phyloP scores from a whole-genome alignment of 768 basidiomycete genomes.

The Phylloporus arenicola region DNA sequence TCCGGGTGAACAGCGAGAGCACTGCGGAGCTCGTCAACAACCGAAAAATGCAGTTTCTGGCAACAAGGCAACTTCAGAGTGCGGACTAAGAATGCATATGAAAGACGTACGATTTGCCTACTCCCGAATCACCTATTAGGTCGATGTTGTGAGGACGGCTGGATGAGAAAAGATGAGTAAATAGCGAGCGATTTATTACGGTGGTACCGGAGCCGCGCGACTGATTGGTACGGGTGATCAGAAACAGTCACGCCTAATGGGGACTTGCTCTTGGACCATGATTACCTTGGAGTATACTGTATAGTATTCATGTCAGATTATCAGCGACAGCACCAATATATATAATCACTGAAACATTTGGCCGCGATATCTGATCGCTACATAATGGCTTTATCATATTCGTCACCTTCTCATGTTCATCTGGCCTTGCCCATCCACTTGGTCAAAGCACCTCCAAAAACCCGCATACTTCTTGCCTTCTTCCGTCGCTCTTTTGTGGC shows the following conservation, averaged over 20 bases:
- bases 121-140: constrained; percentile 97
- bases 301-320: no score
- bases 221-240: no score
- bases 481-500: constrained; percentile 15
- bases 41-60: constrained; percentile 17
- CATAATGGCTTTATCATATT: neutral
- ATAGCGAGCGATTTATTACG: constrained; percentile 29
- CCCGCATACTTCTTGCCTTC: constrained; percentile 3
- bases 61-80: neutral
- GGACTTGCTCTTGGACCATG: no score
- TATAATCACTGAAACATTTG: no score
- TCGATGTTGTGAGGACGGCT: constrained; percentile 43
- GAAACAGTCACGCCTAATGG: no score
- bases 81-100: neutral
- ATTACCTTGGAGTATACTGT: no score
- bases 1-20: constrained; percentile 98
- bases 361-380: no score
- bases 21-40: constrained; percentile 44
- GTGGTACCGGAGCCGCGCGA: no score
- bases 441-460: constrained; percentile 6
- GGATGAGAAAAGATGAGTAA: constrained; percentile 21
- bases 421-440: constrained; percentile 16
- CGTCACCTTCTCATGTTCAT: neutral
- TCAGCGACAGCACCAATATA: no score
- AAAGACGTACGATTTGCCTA: constrained; percentile 93